Base-by-base conservation (phyloP, 1,139 yeast species). In the Zygoascus hellenicus region DNA sequence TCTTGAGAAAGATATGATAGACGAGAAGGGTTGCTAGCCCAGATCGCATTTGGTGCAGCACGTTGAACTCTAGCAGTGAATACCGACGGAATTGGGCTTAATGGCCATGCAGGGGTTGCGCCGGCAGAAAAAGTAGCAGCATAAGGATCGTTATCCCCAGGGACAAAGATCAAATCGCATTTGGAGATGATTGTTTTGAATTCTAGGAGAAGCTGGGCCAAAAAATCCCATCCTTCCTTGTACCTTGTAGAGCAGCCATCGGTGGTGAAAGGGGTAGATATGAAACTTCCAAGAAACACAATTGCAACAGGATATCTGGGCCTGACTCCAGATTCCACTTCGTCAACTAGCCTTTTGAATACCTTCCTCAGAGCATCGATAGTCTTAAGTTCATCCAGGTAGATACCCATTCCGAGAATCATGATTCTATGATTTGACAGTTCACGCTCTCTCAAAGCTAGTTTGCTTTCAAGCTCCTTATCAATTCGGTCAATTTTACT, bases 111-210 rank as follows among this genome's bases (percentile, higher is more conserved):
- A 38, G 83, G 71, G 17, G 79, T 71, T 0, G 88, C 75, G 2
- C 94, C 94, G 38, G 83, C 71, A 0, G 86, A 76, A 45, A 76
- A 77, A 41, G 83, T 73, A 0, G 94, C 80, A 42, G 81, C 81
- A 97, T 97, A 92, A 0, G 97, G 97, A 63, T 92, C 98, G 56
- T 87, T 84, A 39, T 80, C 79, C 0, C 98, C 97, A 0, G 97
- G 97, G 0, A 90, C 71, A 51, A 92, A 76, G 1, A 86, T 67
- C 43, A 87, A 66, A 39, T 78, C 77, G 7, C 78, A 71, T 29
- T 68, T 64, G 10, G 68, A 51, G 9, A 55, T 50, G 0, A 59
- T 43, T 11, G 33, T 49, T 56, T 82, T 81, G 56, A 67, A 79
- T 36, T 71, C 68, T 15, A 76, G 72, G 17, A 83, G 55, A 5